These are phyloP conservation scores for Candida sphagnicola DNA, from an alignment of 805 yeast genomes.

Conservation along the genomic window DNA sequence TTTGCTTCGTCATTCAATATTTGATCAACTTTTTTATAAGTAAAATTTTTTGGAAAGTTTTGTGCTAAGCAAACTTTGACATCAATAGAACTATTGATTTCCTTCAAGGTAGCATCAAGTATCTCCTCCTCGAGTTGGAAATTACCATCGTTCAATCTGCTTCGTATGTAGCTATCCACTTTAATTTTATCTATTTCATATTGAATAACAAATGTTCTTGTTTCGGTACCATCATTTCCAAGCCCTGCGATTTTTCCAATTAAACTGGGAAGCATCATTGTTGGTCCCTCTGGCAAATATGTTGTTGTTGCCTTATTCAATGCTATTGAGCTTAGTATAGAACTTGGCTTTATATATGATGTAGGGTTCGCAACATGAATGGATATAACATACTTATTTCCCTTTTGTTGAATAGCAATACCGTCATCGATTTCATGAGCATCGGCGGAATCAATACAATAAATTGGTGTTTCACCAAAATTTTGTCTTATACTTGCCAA, in stretches of 20 bases:
- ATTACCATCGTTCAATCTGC: slow-evolving; percentile 5
- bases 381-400: slow-evolving; percentile 40
- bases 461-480: slow-evolving; percentile 50
- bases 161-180: slow-evolving; percentile 16
- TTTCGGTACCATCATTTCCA: slow-evolving; percentile 36
- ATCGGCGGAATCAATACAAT: slow-evolving; percentile 74
- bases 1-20: slow-evolving; percentile 32
- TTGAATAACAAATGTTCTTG: slow-evolving; percentile 43
- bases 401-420: slow-evolving; percentile 49
- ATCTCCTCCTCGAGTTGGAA: slow-evolving; percentile 5
- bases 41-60: slow-evolving; percentile 37
- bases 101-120: slow-evolving; percentile 10
- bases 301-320: slow-evolving; percentile 59
- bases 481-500: slow-evolving; percentile 29
- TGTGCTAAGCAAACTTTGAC: slow-evolving; percentile 22
- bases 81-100: slow-evolving; percentile 13
- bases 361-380: slow-evolving; percentile 89
- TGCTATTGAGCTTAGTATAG: slow-evolving; percentile 51
- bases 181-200: slow-evolving; percentile 17
- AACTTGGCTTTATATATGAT: slow-evolving; percentile 48
- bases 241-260: slow-evolving; percentile 51
- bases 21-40: slow-evolving; percentile 61
- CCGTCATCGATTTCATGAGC: slow-evolving; percentile 97
- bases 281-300: slow-evolving; percentile 64
- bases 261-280: slow-evolving; percentile 66